Conservation (phyloP, 331 rosid genomes). For the Quercus tomentella region DNA sequence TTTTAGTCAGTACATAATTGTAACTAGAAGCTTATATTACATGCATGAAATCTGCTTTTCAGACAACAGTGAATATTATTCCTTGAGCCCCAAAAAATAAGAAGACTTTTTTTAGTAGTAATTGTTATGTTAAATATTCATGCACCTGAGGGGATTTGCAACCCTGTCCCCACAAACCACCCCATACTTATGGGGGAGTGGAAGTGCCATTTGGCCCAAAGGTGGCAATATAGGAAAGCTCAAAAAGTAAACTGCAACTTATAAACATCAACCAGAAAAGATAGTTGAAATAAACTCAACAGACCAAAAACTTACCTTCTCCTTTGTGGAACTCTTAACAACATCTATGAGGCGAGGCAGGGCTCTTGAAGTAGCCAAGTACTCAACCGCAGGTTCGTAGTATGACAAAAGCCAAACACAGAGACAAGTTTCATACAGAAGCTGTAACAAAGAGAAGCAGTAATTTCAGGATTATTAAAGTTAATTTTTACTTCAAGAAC, state of each 20-base stretch:
- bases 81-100: too few species aligned
- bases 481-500: neutral
- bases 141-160: too few species aligned
- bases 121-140: too few species aligned
- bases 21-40: slow-evolving; percentile 8
- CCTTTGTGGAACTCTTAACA: slow-evolving; percentile 93
- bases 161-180: too few species aligned
- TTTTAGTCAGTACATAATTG: slow-evolving; percentile 1
- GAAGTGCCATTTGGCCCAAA: too few species aligned
- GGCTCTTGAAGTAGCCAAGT: slow-evolving; percentile 86
- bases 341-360: slow-evolving; percentile 87
- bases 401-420: slow-evolving; percentile 95
- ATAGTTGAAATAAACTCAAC: slow-evolving; percentile 4
- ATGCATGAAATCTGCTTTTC: neutral
- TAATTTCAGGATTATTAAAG: slow-evolving; percentile 12
- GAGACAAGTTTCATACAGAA: slow-evolving; percentile 91
- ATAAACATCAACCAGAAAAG: neutral
- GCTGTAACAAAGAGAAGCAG: slow-evolving; percentile 52
- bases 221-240: neutral
- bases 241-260: neutral
- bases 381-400: slow-evolving; percentile 93
- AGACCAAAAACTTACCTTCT: slow-evolving; percentile 63
- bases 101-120: too few species aligned
- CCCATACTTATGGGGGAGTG: too few species aligned
- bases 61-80: neutral